These are phyloP conservation scores for Fusarium guadeloupense DNA, from an alignment of 2,329 filamentous ascomycete genomes.

Conservation along the genomic window DNA sequence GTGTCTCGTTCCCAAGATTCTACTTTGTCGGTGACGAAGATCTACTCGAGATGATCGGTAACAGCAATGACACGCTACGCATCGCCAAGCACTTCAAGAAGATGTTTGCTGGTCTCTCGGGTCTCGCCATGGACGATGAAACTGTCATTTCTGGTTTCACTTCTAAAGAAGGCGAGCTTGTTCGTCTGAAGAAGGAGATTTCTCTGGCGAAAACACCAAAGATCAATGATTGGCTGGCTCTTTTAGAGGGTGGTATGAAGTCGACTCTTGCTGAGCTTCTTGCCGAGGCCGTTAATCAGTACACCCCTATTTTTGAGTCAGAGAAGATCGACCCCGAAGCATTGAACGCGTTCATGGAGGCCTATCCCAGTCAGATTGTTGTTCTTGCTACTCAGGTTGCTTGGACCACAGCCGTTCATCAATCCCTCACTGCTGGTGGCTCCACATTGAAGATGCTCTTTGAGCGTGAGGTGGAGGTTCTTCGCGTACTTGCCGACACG, in stretches of 20 bases:
- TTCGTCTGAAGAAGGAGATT: constrained; percentile 88
- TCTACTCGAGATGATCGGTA: constrained; percentile 97
- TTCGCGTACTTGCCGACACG: constrained; percentile 85
- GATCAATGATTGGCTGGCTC: constrained; percentile 98
- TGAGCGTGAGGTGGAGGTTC: constrained; percentile 83
- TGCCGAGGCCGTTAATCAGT: constrained; percentile 84
- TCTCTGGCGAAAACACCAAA: constrained; percentile 92
- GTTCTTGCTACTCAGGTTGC: constrained; percentile 93
- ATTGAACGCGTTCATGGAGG: constrained; percentile 81
- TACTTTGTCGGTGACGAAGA: constrained; percentile 99
- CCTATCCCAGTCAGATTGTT: constrained; percentile 92
- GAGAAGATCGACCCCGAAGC: constrained; percentile 74
- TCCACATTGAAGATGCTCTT: constrained; percentile 74
- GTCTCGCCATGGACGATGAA: constrained; percentile 90
- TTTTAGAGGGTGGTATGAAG: constrained; percentile 94
- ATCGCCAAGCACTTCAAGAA: constrained; percentile 99
- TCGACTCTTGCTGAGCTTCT: constrained; percentile 89
- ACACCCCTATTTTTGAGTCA: constrained; percentile 78
- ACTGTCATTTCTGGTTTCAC: constrained; percentile 89
- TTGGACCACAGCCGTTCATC: constrained; percentile 90
- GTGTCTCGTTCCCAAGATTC: constrained; percentile 96
- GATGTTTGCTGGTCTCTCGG: constrained; percentile 98
- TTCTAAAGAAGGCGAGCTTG: constrained; percentile 93
- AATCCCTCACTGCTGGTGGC: constrained; percentile 77
- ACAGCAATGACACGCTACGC: constrained; percentile 95